Evolutionary conservation across 176 grass and related monocot species (phyloP).

Genomic region (Carex kokanica): DNA sequence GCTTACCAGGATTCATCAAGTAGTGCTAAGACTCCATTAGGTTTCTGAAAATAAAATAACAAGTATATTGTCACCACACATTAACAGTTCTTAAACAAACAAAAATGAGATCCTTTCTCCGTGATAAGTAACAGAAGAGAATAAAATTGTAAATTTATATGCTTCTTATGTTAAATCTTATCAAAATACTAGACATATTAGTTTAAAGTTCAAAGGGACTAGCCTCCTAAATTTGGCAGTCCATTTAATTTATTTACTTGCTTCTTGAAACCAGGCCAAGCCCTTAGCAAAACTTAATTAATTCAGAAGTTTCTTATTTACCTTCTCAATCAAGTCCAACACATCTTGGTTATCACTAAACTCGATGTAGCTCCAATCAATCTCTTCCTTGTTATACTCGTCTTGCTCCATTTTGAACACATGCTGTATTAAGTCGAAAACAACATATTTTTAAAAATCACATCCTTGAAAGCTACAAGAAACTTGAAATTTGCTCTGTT

Average conservation of each 20-base stretch:
- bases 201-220: background rate
- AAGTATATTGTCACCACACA: background rate
- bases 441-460: background rate
- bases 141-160: background rate
- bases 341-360: constrained; percentile 99
- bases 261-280: background rate
- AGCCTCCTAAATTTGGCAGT: background rate
- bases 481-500: background rate
- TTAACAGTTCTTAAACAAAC: background rate
- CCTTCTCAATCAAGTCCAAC: constrained; percentile 94
- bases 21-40: constrained; percentile 87
- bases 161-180: background rate
- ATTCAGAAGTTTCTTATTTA: constrained; percentile 21
- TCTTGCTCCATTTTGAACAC: constrained; percentile 99
- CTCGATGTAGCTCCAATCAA: constrained; percentile 97
- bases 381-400: constrained; percentile 90
- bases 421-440: constrained; percentile 48
- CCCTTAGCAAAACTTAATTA: background rate
- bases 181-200: background rate
- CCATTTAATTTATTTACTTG: background rate
- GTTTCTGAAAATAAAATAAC: constrained; percentile 77
- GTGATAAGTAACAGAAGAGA: background rate
- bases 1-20: constrained; percentile 97
- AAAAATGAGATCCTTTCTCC: background rate
- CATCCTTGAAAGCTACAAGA: background rate